These are phyloP conservation scores for Rhizopogon rudus DNA, from an alignment of 768 basidiomycete genomes.

Conservation along the genomic window DNA sequence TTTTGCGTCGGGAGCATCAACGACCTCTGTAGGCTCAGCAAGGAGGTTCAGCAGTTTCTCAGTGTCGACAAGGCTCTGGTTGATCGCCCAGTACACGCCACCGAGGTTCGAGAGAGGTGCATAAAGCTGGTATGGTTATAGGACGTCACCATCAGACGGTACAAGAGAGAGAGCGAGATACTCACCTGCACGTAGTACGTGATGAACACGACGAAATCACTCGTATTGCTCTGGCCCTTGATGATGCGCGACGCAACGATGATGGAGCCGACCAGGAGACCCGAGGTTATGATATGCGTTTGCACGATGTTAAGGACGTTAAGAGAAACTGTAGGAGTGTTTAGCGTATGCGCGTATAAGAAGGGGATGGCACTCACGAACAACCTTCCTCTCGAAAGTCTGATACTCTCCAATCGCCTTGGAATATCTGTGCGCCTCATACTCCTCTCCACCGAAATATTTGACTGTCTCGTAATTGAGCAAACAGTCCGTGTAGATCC, in stretches of 20 bases:
- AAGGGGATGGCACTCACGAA: conserved; percentile 40
- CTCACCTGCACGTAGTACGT: conserved; percentile 74
- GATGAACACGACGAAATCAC: conserved; percentile 75
- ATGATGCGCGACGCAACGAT: conserved; percentile 73
- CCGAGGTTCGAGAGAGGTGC: conserved; percentile 74
- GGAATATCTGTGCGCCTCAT: conserved; percentile 68
- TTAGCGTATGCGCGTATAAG: background rate
- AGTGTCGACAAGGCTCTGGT: conserved; percentile 75
- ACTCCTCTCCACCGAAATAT: conserved; percentile 82
- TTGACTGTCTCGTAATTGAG: conserved; percentile 85
- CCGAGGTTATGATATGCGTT: conserved; percentile 76
- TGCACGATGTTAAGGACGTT: conserved; percentile 75
- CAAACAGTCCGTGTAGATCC: conserved; percentile 78
- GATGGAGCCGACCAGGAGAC: conserved; percentile 72
- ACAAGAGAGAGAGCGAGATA: background rate
- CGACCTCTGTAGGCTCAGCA: conserved; percentile 78
- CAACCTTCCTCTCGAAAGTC: conserved; percentile 65
- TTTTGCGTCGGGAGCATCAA: too few species aligned
- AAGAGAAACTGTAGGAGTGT: conserved; percentile 51
- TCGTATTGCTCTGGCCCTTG: conserved; percentile 42
- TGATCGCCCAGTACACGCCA: conserved; percentile 71
- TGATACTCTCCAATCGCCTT: conserved; percentile 76
- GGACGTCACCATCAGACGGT: background rate
- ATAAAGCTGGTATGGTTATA: conserved; percentile 44
- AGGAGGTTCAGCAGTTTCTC: conserved; percentile 81